phyloP scores from a whole-genome alignment of 108 stramenopile species.

The Pelagomonas calceolata region DNA sequence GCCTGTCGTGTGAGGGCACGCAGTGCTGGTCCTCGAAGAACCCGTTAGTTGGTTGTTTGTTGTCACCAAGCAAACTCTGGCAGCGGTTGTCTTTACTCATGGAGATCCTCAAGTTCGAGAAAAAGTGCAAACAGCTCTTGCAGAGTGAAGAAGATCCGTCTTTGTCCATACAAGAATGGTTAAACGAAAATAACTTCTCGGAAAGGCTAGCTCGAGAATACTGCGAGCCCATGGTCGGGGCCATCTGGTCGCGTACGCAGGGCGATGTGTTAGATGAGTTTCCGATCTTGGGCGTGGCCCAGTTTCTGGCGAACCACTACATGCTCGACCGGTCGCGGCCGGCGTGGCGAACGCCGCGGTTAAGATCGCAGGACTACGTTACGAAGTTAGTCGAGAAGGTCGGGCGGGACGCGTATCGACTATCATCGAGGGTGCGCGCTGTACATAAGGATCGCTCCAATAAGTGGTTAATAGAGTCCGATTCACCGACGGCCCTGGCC shows the following conservation, averaged over 20 bases:
- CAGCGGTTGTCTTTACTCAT: neutral
- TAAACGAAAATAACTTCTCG: neutral
- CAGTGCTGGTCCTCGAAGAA: neutral
- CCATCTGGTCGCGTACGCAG: conserved; percentile 65
- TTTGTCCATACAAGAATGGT: neutral
- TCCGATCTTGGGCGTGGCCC: conserved; percentile 66
- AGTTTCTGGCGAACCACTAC: conserved; percentile 85
- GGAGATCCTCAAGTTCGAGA: neutral
- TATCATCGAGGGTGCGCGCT: conserved; percentile 47
- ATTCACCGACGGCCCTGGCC: no score
- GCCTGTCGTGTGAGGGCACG: neutral
- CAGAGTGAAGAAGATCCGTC: neutral
- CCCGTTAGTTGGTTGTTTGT: neutral
- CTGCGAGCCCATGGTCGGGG: conserved; percentile 88
- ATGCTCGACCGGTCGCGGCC: conserved; percentile 69
- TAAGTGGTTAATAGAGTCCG: conserved; percentile 1
- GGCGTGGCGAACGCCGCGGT: conserved; percentile 73
- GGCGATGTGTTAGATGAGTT: conserved; percentile 62
- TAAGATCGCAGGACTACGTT: conserved; percentile 67
- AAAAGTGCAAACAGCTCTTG: neutral
- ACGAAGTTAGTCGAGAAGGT: conserved; percentile 25
- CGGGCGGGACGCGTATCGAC: conserved; percentile 39
- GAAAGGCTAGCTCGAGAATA: conserved; percentile 41
- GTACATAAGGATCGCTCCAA: conserved; percentile 16
- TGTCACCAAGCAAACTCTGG: neutral